Conservation (phyloP, 179 eudicot genomes). For the Pouteria campechiana region DNA sequence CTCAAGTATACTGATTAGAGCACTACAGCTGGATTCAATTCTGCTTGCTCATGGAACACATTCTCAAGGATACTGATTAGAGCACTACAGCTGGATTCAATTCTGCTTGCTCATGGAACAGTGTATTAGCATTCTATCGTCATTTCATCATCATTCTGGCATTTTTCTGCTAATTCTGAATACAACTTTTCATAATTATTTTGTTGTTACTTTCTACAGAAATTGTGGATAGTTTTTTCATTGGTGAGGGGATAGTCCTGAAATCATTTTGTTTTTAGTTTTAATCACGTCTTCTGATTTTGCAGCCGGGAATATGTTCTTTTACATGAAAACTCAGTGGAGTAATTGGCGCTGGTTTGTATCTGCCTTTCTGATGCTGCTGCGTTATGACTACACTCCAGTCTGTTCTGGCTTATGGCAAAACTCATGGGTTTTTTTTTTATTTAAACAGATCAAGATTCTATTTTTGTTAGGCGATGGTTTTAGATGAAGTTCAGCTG, state of each 20-base stretch:
- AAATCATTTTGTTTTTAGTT: neutral
- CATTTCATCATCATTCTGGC: neutral
- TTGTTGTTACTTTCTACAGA: neutral
- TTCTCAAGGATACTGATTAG: too few relatives aligned
- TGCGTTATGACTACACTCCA: neutral
- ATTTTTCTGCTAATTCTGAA: neutral
- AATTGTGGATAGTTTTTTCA: neutral
- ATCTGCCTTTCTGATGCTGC: neutral
- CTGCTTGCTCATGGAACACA: too few relatives aligned
- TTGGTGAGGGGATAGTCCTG: neutral
- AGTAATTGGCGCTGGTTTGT: neutral
- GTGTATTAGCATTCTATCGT: too few relatives aligned
- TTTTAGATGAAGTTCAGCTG: too few relatives aligned
- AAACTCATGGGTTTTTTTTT: too few relatives aligned
- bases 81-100: too few relatives aligned
- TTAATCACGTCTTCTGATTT: slow-evolving; percentile 1
- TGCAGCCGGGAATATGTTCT: slow-evolving; percentile 93
- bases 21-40: too few relatives aligned
- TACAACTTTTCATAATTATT: neutral
- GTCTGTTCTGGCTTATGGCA: neutral
- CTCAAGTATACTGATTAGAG: too few relatives aligned
- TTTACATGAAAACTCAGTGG: slow-evolving; percentile 61
- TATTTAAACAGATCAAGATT: too few relatives aligned
- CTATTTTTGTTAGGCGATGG: too few relatives aligned
- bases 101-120: too few relatives aligned